Conservation (phyloP, 164 flowering plant species). For the Santalum album region DNA sequence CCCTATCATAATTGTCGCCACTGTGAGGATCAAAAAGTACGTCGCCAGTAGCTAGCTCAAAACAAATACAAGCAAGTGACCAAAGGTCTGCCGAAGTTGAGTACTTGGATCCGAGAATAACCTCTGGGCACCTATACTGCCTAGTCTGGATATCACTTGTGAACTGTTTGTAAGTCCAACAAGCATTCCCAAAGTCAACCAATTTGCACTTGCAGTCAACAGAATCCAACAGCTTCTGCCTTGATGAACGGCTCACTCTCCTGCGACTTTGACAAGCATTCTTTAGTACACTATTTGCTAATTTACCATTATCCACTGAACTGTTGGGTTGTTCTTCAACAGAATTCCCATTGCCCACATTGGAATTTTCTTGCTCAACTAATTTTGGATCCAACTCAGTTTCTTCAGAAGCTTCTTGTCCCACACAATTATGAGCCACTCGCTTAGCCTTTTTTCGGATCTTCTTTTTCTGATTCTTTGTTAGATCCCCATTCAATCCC, state of each 20-base stretch:
- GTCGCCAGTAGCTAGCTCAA: conserved; percentile 92
- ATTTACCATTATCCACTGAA: conserved; percentile 16
- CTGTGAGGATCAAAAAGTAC: conserved; percentile 93
- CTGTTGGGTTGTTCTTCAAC: conserved; percentile 23
- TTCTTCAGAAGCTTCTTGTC: conserved; percentile 38
- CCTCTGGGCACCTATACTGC: conserved; percentile 71
- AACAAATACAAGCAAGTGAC: conserved; percentile 94
- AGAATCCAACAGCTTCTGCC: conserved; percentile 57
- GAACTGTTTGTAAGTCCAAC: conserved; percentile 88
- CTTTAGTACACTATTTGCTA: no score
- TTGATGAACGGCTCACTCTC: conserved; percentile 54
- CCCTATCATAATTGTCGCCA: conserved; percentile 81
- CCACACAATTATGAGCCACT: conserved; percentile 65
- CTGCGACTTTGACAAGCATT: conserved; percentile 26
- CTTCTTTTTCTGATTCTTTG: conserved; percentile 72
- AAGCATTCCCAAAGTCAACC: conserved; percentile 96
- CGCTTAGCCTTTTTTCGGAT: conserved; percentile 64
- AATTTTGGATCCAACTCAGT: conserved; percentile 30
- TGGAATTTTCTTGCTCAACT: no score
- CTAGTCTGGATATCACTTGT: conserved; percentile 86
- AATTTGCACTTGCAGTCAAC: conserved; percentile 70
- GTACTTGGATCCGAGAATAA: conserved; percentile 79
- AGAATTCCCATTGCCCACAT: no score
- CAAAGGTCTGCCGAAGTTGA: conserved; percentile 86
- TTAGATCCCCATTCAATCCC: conserved; percentile 51